Evolutionary conservation across 2,329 filamentous ascomycete genomes (phyloP).

Genomic region (Dactylellina haptotyla): DNA sequence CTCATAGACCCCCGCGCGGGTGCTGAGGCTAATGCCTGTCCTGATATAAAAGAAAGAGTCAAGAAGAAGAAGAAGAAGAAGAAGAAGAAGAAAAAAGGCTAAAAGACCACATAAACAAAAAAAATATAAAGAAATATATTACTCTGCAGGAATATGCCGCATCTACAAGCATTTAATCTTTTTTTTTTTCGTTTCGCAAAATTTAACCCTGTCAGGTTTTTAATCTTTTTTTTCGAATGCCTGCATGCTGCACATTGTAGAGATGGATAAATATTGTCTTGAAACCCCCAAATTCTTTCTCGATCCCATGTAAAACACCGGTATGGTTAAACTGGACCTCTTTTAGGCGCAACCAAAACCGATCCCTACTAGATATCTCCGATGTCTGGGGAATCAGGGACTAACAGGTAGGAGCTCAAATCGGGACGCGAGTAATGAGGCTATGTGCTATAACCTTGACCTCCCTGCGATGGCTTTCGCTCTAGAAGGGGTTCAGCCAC

Average conservation of each 20-base stretch:
- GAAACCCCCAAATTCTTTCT: conserved; percentile 5
- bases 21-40: conserved; percentile 19
- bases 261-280: conserved; percentile 5
- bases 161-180: conserved; percentile 15
- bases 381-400: not conserved
- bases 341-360: conserved; percentile 5
- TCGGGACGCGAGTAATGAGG: not conserved
- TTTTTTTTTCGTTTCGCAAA: conserved; percentile 15
- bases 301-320: not conserved
- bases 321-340: conserved; percentile 1
- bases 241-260: conserved; percentile 6
- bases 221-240: conserved; percentile 6
- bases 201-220: not conserved
- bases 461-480: not conserved
- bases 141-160: conserved; percentile 32
- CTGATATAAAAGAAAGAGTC: not conserved
- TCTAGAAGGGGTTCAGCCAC: not conserved
- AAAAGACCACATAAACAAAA: not conserved
- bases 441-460: not conserved
- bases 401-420: not conserved
- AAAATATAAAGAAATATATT: too few species aligned
- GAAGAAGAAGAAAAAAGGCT: conserved; percentile 2
- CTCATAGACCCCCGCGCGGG: conserved; percentile 23
- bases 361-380: not conserved
- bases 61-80: too few species aligned